Evolutionary conservation across 768 basidiomycete species (phyloP).

Genomic region (Mycena vitilis): DNA sequence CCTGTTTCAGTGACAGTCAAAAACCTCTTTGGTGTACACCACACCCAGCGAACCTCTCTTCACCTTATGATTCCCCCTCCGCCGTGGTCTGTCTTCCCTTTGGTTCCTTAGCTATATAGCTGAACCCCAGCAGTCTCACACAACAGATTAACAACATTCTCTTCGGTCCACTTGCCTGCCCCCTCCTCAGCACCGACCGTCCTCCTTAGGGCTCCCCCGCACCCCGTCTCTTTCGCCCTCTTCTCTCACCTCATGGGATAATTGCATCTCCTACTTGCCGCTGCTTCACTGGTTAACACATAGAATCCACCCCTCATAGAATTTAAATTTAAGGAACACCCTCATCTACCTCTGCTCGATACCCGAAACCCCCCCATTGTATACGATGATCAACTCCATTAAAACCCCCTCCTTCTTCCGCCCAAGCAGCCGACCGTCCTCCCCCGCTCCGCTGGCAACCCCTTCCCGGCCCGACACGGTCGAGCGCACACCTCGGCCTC

Average conservation of each 20-base stretch:
- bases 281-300: slow-evolving; percentile 42
- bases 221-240: slow-evolving; percentile 24
- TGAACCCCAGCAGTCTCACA: slow-evolving; percentile 52
- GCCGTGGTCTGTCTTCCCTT: slow-evolving; percentile 27
- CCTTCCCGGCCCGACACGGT: slow-evolving; percentile 53
- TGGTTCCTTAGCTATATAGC: slow-evolving; percentile 25
- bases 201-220: slow-evolving; percentile 71
- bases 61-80: slow-evolving; percentile 22
- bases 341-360: slow-evolving; percentile 33
- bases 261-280: slow-evolving; percentile 47
- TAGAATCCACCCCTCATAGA: slow-evolving; percentile 44
- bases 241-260: slow-evolving; percentile 66
- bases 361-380: slow-evolving; percentile 28
- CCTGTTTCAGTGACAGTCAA: background rate
- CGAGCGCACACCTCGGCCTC: slow-evolving; percentile 63
- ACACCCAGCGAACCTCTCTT: background rate
- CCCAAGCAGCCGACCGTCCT: slow-evolving; percentile 70
- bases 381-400: slow-evolving; percentile 69
- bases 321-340: slow-evolving; percentile 39
- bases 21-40: background rate
- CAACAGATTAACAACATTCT: slow-evolving; percentile 63
- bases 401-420: slow-evolving; percentile 77
- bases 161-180: slow-evolving; percentile 70
- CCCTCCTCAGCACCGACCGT: slow-evolving; percentile 76
- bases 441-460: slow-evolving; percentile 60